phyloP scores from a whole-genome alignment of 2,329 filamentous ascomycete species.

The Calonectria fujianensis region DNA sequence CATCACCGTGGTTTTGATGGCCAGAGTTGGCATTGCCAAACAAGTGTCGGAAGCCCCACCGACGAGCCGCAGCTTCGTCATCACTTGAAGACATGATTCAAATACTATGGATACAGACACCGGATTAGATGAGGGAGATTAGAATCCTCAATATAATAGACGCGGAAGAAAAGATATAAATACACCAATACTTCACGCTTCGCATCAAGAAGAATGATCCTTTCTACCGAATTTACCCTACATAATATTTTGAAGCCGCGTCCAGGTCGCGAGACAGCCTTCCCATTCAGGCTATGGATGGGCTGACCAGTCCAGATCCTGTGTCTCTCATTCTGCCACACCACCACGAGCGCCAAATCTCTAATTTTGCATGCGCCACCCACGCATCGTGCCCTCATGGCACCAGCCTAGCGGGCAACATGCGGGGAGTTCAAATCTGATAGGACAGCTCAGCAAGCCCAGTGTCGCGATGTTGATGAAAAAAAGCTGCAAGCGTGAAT shows the following conservation, averaged over 20 bases:
- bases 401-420: neutral
- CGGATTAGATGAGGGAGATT: too few species aligned
- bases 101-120: neutral
- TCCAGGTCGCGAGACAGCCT: neutral
- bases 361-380: conserved; percentile 4
- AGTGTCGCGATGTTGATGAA: too few species aligned
- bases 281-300: conserved; percentile 16
- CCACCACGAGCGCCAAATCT: neutral
- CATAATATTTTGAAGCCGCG: neutral
- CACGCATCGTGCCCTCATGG: neutral
- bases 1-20: neutral
- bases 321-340: neutral
- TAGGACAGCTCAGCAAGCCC: neutral
- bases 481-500: neutral
- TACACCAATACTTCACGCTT: neutral
- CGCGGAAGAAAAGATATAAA: conserved; percentile 1
- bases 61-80: neutral
- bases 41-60: neutral
- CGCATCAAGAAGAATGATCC: neutral
- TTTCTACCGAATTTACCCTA: neutral
- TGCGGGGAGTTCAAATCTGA: neutral
- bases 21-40: neutral
- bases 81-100: neutral
- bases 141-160: neutral
- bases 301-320: neutral